phyloP scores from a whole-genome alignment of 257 asterid genomes.

The Forsythia viridissima region DNA sequence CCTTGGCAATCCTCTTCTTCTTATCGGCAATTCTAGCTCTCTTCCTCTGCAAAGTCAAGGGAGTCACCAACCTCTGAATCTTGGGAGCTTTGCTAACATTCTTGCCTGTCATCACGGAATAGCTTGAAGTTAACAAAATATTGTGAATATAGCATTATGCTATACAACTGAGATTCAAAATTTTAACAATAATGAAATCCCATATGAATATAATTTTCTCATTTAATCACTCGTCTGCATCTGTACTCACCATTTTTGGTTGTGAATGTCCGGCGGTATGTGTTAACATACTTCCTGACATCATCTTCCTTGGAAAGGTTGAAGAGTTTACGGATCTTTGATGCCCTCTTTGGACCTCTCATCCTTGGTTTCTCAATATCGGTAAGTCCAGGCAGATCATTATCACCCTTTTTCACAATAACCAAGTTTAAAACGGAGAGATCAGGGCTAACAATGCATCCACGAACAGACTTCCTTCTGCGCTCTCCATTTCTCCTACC shows the following conservation, averaged over 20 bases:
- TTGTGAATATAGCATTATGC: not conserved
- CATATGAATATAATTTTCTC: no score
- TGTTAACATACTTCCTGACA: constrained; percentile 30
- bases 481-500: constrained; percentile 31
- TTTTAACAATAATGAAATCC: no score
- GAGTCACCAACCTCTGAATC: constrained; percentile 27
- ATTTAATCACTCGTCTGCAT: not conserved
- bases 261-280: constrained; percentile 28
- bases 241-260: constrained; percentile 21
- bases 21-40: constrained; percentile 25
- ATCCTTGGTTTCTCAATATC: constrained; percentile 26
- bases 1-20: constrained; percentile 31
- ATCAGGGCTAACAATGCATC: constrained; percentile 28
- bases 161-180: not conserved
- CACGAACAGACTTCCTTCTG: constrained; percentile 29
- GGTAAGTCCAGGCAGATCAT: constrained; percentile 22
- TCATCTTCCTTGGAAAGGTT: constrained; percentile 29
- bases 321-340: constrained; percentile 27
- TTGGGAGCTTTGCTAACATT: constrained; percentile 30
- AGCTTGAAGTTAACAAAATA: not conserved
- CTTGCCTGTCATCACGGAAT: constrained; percentile 9
- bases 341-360: constrained; percentile 32
- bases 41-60: constrained; percentile 27
- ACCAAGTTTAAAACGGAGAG: constrained; percentile 24
- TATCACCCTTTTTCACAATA: constrained; percentile 26